Evolutionary conservation across 2,329 filamentous ascomycete genomes (phyloP).

Genomic region (Passalora sequoiae): DNA sequence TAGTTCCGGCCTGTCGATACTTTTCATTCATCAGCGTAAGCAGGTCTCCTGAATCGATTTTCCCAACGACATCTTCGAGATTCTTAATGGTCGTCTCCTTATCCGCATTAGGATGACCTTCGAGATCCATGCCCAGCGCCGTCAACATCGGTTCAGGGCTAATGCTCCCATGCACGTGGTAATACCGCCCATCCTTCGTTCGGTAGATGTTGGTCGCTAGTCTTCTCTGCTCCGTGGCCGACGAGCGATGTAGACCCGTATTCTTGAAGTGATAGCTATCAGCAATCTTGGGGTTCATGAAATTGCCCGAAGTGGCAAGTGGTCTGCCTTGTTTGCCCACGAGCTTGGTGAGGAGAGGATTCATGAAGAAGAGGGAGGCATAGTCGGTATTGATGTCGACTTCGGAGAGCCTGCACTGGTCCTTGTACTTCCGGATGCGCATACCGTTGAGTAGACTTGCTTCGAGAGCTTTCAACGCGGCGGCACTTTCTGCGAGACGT

Average conservation of each 20-base stretch:
- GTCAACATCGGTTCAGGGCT: slow-evolving; percentile 42
- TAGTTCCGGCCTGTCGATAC: slow-evolving; percentile 41
- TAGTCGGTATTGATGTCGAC: slow-evolving; percentile 20
- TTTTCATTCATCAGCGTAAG: slow-evolving; percentile 39
- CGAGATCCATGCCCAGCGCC: slow-evolving; percentile 30
- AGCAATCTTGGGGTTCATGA: neutral
- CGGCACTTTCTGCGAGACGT: slow-evolving; percentile 49
- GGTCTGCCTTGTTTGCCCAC: slow-evolving; percentile 1
- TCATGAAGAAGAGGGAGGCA: slow-evolving; percentile 24
- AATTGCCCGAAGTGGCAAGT: neutral
- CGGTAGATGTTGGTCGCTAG: slow-evolving; percentile 45
- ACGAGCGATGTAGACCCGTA: slow-evolving; percentile 12
- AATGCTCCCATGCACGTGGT: slow-evolving; percentile 46
- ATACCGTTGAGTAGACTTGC: slow-evolving; percentile 20
- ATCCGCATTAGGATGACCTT: slow-evolving; percentile 31
- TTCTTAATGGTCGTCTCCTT: slow-evolving; percentile 38
- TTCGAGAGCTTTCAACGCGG: slow-evolving; percentile 35
- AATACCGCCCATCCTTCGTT: slow-evolving; percentile 43
- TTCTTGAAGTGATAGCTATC: slow-evolving; percentile 13
- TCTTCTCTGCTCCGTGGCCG: slow-evolving; percentile 6
- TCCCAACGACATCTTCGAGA: slow-evolving; percentile 40
- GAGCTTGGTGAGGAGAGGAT: slow-evolving; percentile 11
- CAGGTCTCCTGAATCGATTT: slow-evolving; percentile 36
- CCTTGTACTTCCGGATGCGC: slow-evolving; percentile 14
- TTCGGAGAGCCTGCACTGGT: slow-evolving; percentile 5